Evolutionary conservation across 306 rosid genomes (phyloP), one percentile per base, ranked within the genome.

Genomic region (Cicer arietinum): DNA sequence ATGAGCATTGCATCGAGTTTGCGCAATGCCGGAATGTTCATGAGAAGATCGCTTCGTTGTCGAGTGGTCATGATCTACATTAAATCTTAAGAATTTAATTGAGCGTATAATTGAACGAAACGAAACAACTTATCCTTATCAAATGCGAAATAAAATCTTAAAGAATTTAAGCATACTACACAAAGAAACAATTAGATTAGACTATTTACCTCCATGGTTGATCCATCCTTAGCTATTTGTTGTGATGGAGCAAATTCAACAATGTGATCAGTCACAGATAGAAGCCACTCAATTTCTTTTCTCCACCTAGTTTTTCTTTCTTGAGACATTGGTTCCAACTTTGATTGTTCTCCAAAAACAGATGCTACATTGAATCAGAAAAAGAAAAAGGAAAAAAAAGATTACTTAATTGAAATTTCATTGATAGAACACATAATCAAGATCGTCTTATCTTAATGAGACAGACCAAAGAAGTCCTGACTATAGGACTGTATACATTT

Each of bases 1-100:
- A 95, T 35, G 18, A 92, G 92, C 98, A 92, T 88, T 40, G 85
- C 89, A 76, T 95, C 99, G 7, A 95, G 96, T 83, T 92, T 92
- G 77, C 87, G 88, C 72, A 95, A 67, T 11, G 93, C 96, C 0
- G 99, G 99, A 51, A 95, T 78, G 84, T 90, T 90, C 88, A 89
- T 85, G 63, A 85, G 91, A 17, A 95, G 83, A 89, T 95, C 98
- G 20, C 46, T 83, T 85, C 99, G 85, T 88, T 92, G 96, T 9
- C 88, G 67, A 8, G 97, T 95, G n/a, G 91, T 89, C 99, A 92
- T 92, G 75, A 95, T 92, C 99, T 94, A 46, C 37, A 30, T 30
- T 30, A 30, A 30, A 30, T 30, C 37, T 30, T 30, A 30, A 30
- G 37, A 30, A 30, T 30, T 30, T 30, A 30, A 30, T 30, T 30